Conservation (phyloP, 1,139 yeast species). For the Saccharomyces hybrid region DNA sequence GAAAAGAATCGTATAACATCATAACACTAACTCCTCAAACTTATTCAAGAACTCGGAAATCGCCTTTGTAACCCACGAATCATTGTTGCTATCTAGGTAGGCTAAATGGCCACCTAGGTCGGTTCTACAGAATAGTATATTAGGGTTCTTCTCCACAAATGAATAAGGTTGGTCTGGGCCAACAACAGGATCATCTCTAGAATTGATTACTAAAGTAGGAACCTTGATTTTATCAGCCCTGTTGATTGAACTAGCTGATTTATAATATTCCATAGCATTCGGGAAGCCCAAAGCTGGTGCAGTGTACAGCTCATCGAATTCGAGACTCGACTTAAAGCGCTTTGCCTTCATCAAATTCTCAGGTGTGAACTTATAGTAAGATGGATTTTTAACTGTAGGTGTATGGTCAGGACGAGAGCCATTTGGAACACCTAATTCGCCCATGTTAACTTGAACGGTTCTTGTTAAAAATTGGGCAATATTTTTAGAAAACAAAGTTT, state of each 20-base stretch:
- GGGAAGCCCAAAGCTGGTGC: slow-evolving; percentile 68
- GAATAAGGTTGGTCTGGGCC: slow-evolving; percentile 55
- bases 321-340: slow-evolving; percentile 35
- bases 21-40: slow-evolving; percentile 38
- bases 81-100: slow-evolving; percentile 48
- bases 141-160: slow-evolving; percentile 63
- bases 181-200: slow-evolving; percentile 80
- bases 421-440: slow-evolving; percentile 39
- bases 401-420: slow-evolving; percentile 31
- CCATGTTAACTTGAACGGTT: slow-evolving; percentile 54
- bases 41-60: slow-evolving; percentile 53
- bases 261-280: slow-evolving; percentile 65
- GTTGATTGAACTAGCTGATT: slow-evolving; percentile 56
- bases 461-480: slow-evolving; percentile 60
- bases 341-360: slow-evolving; percentile 35
- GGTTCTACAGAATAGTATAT: slow-evolving; percentile 56
- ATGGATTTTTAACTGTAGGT: slow-evolving; percentile 28
- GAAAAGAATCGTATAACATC: background rate
- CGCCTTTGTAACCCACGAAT: slow-evolving; percentile 67
- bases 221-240: slow-evolving; percentile 49
- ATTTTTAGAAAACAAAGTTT: slow-evolving; percentile 52
- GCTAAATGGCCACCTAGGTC: slow-evolving; percentile 84
- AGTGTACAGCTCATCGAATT: slow-evolving; percentile 69
- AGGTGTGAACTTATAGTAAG: slow-evolving; percentile 27
- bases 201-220: slow-evolving; percentile 61